Conservation (phyloP, 352 stramenopile genomes). For the Halophytophthora batemanensis region DNA sequence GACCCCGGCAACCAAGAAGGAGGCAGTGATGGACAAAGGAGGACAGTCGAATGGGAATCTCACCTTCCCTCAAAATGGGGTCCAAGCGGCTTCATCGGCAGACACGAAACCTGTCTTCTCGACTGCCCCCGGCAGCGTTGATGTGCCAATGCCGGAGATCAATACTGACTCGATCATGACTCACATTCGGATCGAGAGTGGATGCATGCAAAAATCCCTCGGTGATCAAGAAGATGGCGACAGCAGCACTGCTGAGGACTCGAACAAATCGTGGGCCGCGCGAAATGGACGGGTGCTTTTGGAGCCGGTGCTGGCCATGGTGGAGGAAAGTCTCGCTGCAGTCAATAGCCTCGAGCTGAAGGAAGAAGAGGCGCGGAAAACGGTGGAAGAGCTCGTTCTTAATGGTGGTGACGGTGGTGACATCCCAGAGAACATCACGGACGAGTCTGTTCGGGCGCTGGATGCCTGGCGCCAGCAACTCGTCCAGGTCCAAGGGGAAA, state of each 20-base stretch:
- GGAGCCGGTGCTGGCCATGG: slow-evolving; percentile 54
- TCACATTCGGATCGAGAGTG: slow-evolving; percentile 66
- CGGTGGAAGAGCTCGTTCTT: slow-evolving; percentile 56
- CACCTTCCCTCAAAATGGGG: slow-evolving; percentile 4
- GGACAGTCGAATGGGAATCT: slow-evolving; percentile 2
- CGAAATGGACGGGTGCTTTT: slow-evolving; percentile 40
- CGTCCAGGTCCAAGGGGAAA: slow-evolving; percentile 51
- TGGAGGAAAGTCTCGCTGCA: slow-evolving; percentile 61
- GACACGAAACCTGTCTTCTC: slow-evolving; percentile 9
- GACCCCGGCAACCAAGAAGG: slow-evolving; percentile 1
- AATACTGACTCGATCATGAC: slow-evolving; percentile 53
- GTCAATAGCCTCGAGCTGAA: slow-evolving; percentile 67
- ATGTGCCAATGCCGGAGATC: slow-evolving; percentile 21
- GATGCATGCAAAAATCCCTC: slow-evolving; percentile 52
- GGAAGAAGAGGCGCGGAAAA: slow-evolving; percentile 54
- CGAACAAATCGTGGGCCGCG: slow-evolving; percentile 17
- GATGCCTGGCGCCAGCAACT: slow-evolving; percentile 70
- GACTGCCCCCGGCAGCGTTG: slow-evolving; percentile 10
- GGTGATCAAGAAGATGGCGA: slow-evolving; percentile 21
- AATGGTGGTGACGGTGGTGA: slow-evolving; percentile 24
- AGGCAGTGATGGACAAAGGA: slow-evolving; percentile 10
- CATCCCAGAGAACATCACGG: slow-evolving; percentile 32
- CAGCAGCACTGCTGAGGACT: slow-evolving; percentile 17
- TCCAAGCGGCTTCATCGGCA: background rate
- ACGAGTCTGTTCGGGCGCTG: slow-evolving; percentile 71